Evolutionary conservation across 129 eudicot genomes (phyloP).

Genomic region (Chrysanthemum seticuspe): DNA sequence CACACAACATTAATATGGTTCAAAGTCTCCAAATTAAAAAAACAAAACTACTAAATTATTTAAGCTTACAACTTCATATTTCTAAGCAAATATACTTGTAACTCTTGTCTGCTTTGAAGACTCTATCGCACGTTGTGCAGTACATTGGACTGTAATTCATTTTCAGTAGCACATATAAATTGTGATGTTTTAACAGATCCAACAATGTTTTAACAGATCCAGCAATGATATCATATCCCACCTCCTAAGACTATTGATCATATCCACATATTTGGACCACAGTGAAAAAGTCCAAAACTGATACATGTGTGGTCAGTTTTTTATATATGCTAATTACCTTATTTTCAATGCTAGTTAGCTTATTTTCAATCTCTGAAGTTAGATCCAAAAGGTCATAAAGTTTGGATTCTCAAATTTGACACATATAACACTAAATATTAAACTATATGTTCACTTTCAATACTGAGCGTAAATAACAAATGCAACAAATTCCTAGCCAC

Average conservation of each 20-base stretch:
- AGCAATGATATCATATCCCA: too few species aligned
- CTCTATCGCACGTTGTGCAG: slow-evolving; percentile 44
- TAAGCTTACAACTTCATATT: not conserved
- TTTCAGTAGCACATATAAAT: slow-evolving; percentile 36
- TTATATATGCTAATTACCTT: too few species aligned
- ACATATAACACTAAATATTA: not conserved
- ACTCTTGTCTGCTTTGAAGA: slow-evolving; percentile 56
- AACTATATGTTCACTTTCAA: not conserved
- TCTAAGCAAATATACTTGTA: slow-evolving; percentile 58
- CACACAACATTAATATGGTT: not conserved
- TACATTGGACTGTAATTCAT: slow-evolving; percentile 43
- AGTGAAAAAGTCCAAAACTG: slow-evolving; percentile 23
- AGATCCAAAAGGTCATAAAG: not conserved
- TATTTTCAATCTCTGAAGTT: slow-evolving; percentile 14
- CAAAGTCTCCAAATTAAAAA: slow-evolving; percentile 16
- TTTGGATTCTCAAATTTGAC: not conserved
- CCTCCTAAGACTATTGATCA: not conserved
- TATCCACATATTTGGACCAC: slow-evolving; percentile 19
- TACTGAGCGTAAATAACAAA: not conserved
- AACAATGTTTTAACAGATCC: too few species aligned
- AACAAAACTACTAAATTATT: slow-evolving; percentile 12
- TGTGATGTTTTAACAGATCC: too few species aligned
- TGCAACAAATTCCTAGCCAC: not conserved
- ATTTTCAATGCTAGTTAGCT: not conserved
- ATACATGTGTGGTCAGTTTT: not conserved